Percentiles rank a stretch among this genome's conserved stretches.
phyloP scores from a whole-genome alignment of 805 yeast genomes.

The Barnettozyma wickerhamii region DNA sequence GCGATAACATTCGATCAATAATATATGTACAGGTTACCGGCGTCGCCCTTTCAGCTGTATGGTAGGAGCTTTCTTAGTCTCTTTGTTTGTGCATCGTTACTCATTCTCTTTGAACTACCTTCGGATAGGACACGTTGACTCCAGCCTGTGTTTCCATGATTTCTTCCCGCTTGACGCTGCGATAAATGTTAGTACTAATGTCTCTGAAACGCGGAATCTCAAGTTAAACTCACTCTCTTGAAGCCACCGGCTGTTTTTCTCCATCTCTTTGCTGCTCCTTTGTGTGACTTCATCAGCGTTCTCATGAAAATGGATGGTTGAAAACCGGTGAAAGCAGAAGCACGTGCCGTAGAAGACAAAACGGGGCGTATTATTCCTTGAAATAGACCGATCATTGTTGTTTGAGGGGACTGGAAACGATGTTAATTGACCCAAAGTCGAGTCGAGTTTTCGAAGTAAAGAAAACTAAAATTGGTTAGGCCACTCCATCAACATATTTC shows the following conservation, averaged over 20 bases:
- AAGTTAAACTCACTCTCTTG: constrained; percentile 39
- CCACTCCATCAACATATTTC: not conserved
- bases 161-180: constrained; percentile 74
- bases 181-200: constrained; percentile 7
- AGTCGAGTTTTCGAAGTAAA: not conserved
- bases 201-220: not conserved
- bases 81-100: constrained; percentile 51
- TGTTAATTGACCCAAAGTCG: too few relatives aligned
- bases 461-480: not conserved
- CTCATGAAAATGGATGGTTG: constrained; percentile 24
- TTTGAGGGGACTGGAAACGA: not conserved
- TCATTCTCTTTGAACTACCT: constrained; percentile 56
- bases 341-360: not conserved
- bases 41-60: constrained; percentile 21
- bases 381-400: constrained; percentile 10
- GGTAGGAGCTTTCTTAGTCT: constrained; percentile 51
- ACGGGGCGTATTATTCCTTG: constrained; percentile 10
- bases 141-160: constrained; percentile 93
- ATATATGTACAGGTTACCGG: too few relatives aligned
- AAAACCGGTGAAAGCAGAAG: not conserved
- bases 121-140: constrained; percentile 54
- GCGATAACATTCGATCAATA: not conserved
- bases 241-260: constrained; percentile 65
- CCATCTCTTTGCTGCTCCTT: constrained; percentile 86
- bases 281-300: constrained; percentile 65